Evolutionary conservation across 495 filamentous ascomycete genomes (phyloP), one percentile per base, ranked within the genome.

Genomic region (Podospora pseudocomata): DNA sequence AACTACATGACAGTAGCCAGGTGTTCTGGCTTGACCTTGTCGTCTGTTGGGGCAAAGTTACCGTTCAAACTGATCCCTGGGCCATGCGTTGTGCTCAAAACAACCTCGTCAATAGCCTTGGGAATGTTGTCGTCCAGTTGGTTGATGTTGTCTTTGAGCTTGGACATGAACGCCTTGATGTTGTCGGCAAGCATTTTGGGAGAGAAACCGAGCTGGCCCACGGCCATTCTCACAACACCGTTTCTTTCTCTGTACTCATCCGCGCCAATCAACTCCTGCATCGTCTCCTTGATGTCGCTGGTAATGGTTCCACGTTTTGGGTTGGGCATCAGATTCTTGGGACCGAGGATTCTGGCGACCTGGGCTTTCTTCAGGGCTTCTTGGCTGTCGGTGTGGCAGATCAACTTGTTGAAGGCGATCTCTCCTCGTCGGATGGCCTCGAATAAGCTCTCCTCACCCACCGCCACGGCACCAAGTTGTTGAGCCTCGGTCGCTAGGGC

Each of bases 21-120:
- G 32, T 89, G 81, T 64, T 79, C 84, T 20, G 82, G 82, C 68
- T 78, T 80, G 44, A 87, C 64, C 54, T 69, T 78, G 69, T 88
- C 89, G 65, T 86, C 80, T 11, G 86, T 80, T 63, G 87, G 76
- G 65, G 77, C 86, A 79, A 95, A 91, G 34, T 86, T 84, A 60
- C 94, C 95, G 69, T 87, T 95, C 74, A 99, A 79, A 73, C 87
- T 90, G 83, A 99, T 91, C 4, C 93, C 95, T 4, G 94, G 91
- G 27, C 89, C 90, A 75, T 91, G 80, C 32, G 93, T 96, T 0
- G 93, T 92, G 81, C 92, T 93, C 72, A 99, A 81, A n/a, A 97
- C 94, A 73, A 99, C 92, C 82, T 99, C 96, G 72, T 92, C 87
- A 60, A 99, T 81, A 59, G 91, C 86, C 85, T 99, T 99, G 65